phyloP scores from a whole-genome alignment of 2,329 filamentous ascomycete genomes.

The Colletotrichum sp. region DNA sequence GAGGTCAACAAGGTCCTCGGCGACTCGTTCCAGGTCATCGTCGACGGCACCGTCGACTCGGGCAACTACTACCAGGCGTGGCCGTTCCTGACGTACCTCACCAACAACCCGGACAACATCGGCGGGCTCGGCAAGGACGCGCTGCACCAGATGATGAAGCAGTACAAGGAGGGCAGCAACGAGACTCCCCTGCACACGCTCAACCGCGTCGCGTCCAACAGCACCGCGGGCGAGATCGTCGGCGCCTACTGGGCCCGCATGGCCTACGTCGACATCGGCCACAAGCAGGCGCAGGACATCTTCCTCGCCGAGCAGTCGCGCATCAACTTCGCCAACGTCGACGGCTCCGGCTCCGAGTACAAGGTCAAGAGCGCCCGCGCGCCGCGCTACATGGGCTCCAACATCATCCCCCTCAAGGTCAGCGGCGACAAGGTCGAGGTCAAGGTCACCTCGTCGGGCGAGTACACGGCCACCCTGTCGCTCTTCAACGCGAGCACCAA shows the following conservation, averaged over 20 bases:
- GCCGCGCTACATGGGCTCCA: conserved; percentile 55
- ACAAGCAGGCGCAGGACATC: conserved; percentile 41
- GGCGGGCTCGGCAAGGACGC: conserved; percentile 44
- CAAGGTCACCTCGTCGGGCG: conserved; percentile 36
- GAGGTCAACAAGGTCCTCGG: conserved; percentile 50
- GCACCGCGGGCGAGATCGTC: conserved; percentile 45
- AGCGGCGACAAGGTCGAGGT: conserved; percentile 35
- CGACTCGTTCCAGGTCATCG: conserved; percentile 52
- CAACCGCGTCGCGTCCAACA: conserved; percentile 38
- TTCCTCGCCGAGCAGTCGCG: conserved; percentile 39
- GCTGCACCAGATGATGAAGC: conserved; percentile 45
- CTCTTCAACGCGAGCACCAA: conserved; percentile 34
- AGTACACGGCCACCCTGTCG: conserved; percentile 46
- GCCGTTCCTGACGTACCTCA: conserved; percentile 55
- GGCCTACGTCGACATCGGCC: conserved; percentile 57
- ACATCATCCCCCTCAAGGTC: conserved; percentile 49
- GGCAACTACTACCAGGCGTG: conserved; percentile 59
- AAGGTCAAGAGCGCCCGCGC: conserved; percentile 45
- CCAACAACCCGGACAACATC: conserved; percentile 51
- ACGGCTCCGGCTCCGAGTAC: conserved; percentile 40
- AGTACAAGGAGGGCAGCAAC: conserved; percentile 49
- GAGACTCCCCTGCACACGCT: conserved; percentile 55
- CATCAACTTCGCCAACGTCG: conserved; percentile 48
- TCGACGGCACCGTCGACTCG: conserved; percentile 44
- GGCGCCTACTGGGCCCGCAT: conserved; percentile 58